Percentiles rank a stretch among this genome's conserved stretches.
Conservation (phyloP, 2,329 filamentous ascomycete species). For the Bertia moriformis region DNA sequence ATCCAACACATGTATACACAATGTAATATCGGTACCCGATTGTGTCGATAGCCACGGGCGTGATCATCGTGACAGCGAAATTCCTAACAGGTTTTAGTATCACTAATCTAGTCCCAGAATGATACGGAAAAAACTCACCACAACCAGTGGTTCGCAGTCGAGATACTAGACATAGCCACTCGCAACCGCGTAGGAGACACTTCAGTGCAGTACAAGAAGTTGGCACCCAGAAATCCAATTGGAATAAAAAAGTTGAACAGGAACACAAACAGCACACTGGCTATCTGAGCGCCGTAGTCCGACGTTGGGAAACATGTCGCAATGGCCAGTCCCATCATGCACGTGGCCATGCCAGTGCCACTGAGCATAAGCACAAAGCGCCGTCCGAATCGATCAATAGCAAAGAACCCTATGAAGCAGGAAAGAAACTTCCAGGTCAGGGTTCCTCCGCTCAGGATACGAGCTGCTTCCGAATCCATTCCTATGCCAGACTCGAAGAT, state of each 20-base stretch:
- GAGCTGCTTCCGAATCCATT: background rate
- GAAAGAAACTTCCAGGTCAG: background rate
- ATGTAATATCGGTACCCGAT: background rate
- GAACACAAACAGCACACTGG: background rate
- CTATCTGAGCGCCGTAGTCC: background rate
- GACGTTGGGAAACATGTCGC: background rate
- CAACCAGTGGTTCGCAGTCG: background rate
- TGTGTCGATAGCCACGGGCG: background rate
- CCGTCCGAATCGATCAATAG: background rate
- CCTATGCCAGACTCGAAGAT: background rate
- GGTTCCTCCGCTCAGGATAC: background rate
- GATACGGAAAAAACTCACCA: too few relatives aligned
- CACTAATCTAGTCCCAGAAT: too few relatives aligned
- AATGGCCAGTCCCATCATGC: background rate
- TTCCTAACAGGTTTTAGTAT: too few relatives aligned
- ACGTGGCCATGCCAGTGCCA: background rate
- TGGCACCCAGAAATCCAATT: background rate
- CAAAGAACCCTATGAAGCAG: background rate
- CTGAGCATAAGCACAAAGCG: background rate
- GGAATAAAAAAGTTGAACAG: background rate
- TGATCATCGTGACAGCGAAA: background rate
- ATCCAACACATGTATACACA: background rate
- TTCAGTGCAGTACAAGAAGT: background rate
- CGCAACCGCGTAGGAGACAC: background rate
- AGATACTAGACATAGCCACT: background rate